Base-by-base conservation (phyloP, 192 early-diverging fungal species). In the Ramicandelaber brevisporus region DNA sequence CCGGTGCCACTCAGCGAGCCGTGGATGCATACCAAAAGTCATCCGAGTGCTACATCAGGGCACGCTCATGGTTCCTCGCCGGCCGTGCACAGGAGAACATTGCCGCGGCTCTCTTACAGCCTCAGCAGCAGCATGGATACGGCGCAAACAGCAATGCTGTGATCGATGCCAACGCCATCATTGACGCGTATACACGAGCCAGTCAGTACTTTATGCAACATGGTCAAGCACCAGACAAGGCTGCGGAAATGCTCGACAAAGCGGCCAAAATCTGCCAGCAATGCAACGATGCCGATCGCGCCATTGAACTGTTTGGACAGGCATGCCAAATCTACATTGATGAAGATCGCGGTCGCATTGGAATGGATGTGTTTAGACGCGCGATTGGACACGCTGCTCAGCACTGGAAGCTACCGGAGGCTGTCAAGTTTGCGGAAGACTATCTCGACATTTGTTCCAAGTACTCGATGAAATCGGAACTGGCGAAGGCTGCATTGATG, bases 171-270 rank as follows among this genome's bases (percentile, higher is more conserved):
- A 29, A 36, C 15, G 42, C 29, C 13, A 27, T 42, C 3, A 38
- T 54, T 7, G 14, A 20, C 10, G 38, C 38, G 17, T 54, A 54
- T 21, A 21, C 29, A n/a, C 45, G 46, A 9, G 41, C 51, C n/a
- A 54, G 51, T 30, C 45, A 54, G 21, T 32, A 44, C 15, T 54
- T 27, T 14, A 38, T 46, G 21, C 39, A 41, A 3, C 51, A 54
- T 5, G 51, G 51, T 21, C 44, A 44, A 14, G 40, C 51, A 20
- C 33, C 41, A 3, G 51, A 54, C 21, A 43, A 34, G 29, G 45
- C 51, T 0, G 51, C 51, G 10, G 40, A 40, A 17, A 38, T 54
- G 45, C 40, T 54, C 36, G 51, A 44, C 35, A 48, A 38, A 20
- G 51, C 51, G 2, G 51, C 51, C 10, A 34, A 31, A 17, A 10